Percentiles rank a stretch among this genome's conserved stretches.
These are phyloP conservation scores for Eucalyptus tenuipes DNA, from an alignment of 345 rosid species.

Conservation along the genomic window DNA sequence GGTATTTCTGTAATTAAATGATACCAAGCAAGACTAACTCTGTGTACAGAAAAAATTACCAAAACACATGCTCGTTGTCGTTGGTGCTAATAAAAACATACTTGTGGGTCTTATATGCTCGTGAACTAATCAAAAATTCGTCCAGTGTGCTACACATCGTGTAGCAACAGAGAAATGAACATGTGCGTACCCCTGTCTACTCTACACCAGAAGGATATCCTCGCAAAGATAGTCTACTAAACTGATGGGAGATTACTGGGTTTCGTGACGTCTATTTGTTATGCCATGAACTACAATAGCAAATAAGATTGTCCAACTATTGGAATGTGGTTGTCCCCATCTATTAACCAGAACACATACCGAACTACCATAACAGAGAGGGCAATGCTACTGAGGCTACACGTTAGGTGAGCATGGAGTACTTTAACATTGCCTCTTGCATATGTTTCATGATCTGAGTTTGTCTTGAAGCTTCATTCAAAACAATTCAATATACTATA, in stretches of 20 bases:
- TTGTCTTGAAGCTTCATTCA: slow-evolving; percentile 52
- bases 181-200: background rate
- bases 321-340: background rate
- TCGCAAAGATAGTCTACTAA: background rate
- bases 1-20: background rate
- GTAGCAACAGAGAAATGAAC: background rate
- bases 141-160: background rate
- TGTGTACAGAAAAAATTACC: background rate
- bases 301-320: background rate
- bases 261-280: background rate
- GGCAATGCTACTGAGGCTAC: background rate
- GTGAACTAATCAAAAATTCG: background rate
- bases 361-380: background rate
- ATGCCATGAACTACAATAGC: background rate
- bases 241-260: background rate
- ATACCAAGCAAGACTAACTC: background rate
- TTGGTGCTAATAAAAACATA: background rate
- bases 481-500: slow-evolving; percentile 9
- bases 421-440: slow-evolving; percentile 16
- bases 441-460: slow-evolving; percentile 7
- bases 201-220: background rate
- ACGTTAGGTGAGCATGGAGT: background rate
- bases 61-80: slow-evolving; percentile 3
- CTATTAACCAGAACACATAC: background rate
- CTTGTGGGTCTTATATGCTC: background rate